Conservation (phyloP, 2,329 filamentous ascomycete species). For the Paraconiothyrium sp. region DNA sequence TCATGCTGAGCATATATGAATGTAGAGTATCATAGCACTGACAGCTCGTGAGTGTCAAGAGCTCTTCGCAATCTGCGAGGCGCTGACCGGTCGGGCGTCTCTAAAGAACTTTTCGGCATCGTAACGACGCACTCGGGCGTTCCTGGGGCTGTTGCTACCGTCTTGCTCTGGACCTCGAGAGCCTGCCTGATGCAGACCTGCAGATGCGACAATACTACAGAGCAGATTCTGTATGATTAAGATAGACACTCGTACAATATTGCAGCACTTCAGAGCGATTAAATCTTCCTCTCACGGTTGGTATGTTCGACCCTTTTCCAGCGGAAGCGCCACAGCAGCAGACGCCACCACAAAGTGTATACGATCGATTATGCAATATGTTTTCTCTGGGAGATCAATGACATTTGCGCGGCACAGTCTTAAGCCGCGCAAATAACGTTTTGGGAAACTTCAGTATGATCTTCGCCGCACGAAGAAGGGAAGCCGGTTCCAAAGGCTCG, state of each 20-base stretch:
- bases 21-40: too few species aligned
- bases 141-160: too few species aligned
- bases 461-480: slow-evolving; percentile 80
- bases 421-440: slow-evolving; percentile 75
- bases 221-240: too few species aligned
- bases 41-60: too few species aligned
- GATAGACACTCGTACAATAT: not conserved
- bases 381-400: slow-evolving; percentile 77
- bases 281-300: not conserved
- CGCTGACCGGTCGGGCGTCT: too few species aligned
- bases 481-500: slow-evolving; percentile 49
- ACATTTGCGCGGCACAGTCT: slow-evolving; percentile 71
- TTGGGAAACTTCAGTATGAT: slow-evolving; percentile 72
- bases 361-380: slow-evolving; percentile 74
- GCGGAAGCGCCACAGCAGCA: slow-evolving; percentile 47
- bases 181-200: too few species aligned
- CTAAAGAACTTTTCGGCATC: too few species aligned
- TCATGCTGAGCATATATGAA: too few species aligned
- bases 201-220: too few species aligned
- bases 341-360: slow-evolving; percentile 52
- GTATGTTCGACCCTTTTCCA: slow-evolving; percentile 65
- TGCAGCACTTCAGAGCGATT: not conserved
- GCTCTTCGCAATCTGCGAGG: too few species aligned
- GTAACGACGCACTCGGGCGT: not conserved
- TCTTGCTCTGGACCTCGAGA: too few species aligned